These are phyloP conservation scores for Wallacemonas sp. DNA, from an alignment of 208 protist genomes.

Conservation along the genomic window DNA sequence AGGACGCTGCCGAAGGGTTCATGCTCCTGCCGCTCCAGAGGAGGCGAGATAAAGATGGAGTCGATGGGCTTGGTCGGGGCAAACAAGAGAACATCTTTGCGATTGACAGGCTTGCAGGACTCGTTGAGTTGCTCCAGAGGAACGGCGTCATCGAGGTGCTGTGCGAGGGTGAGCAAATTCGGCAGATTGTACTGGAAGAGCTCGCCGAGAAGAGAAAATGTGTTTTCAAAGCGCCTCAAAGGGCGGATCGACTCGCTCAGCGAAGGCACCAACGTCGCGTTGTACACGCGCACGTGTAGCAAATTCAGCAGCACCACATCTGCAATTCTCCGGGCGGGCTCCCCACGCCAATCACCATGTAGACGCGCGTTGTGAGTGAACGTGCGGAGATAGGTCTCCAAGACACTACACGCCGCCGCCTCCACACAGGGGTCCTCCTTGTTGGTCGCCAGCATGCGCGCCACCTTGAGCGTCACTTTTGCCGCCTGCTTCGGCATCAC, in stretches of 20 bases:
- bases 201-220: conserved; percentile 64
- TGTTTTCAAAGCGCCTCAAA: conserved; percentile 48
- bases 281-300: conserved; percentile 74
- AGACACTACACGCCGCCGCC: conserved; percentile 54
- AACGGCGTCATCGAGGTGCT: conserved; percentile 44
- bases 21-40: conserved; percentile 62
- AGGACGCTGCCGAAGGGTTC: conserved; percentile 77
- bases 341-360: conserved; percentile 16
- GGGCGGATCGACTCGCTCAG: conserved; percentile 57
- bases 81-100: conserved; percentile 6
- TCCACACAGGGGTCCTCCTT: conserved; percentile 72
- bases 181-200: conserved; percentile 65
- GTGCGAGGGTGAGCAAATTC: conserved; percentile 48
- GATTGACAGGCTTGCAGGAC: conserved; percentile 24
- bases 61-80: conserved; percentile 32
- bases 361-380: conserved; percentile 40
- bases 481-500: conserved; percentile 29
- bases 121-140: conserved; percentile 50
- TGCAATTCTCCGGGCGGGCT: conserved; percentile 42
- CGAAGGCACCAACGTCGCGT: conserved; percentile 63
- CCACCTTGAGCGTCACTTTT: conserved; percentile 46
- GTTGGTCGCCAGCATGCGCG: conserved; percentile 28
- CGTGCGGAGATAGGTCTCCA: conserved; percentile 70
- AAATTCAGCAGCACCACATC: conserved; percentile 47
- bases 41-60: conserved; percentile 41